Conservation (phyloP, 2,329 filamentous ascomycete species). For the Stachybotrys chartarum region DNA sequence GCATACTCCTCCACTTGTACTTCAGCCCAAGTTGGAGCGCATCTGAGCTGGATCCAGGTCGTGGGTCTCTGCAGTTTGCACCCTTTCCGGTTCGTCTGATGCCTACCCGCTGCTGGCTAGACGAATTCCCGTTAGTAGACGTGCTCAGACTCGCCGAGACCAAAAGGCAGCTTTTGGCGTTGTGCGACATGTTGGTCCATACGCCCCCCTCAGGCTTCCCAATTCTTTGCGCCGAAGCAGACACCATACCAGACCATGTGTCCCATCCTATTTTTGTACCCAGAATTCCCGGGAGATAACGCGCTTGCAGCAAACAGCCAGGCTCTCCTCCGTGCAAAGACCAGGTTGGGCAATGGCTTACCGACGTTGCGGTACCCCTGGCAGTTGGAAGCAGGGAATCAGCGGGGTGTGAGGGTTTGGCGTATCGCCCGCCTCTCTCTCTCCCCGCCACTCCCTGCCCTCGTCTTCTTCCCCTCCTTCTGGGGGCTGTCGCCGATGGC, state of each 20-base stretch:
- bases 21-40: too few species aligned
- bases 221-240: background rate
- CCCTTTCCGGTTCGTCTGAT: background rate
- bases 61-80: background rate
- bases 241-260: background rate
- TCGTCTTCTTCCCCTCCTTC: background rate
- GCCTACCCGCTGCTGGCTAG: background rate
- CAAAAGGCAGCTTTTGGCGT: background rate
- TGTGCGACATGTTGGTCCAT: background rate
- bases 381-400: slow-evolving; percentile 4
- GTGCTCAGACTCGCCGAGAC: background rate
- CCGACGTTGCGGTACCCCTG: background rate
- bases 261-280: background rate
- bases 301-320: background rate
- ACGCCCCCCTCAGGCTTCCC: background rate
- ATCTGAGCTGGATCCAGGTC: background rate
- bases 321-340: background rate
- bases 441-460: too few species aligned
- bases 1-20: background rate
- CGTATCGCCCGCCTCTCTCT: slow-evolving; percentile 1
- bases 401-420: background rate
- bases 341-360: background rate
- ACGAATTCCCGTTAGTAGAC: background rate
- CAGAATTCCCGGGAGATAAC: background rate
- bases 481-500: background rate